phyloP scores from a whole-genome alignment of 2,329 filamentous ascomycete genomes.

The Fusarium hainanense region DNA sequence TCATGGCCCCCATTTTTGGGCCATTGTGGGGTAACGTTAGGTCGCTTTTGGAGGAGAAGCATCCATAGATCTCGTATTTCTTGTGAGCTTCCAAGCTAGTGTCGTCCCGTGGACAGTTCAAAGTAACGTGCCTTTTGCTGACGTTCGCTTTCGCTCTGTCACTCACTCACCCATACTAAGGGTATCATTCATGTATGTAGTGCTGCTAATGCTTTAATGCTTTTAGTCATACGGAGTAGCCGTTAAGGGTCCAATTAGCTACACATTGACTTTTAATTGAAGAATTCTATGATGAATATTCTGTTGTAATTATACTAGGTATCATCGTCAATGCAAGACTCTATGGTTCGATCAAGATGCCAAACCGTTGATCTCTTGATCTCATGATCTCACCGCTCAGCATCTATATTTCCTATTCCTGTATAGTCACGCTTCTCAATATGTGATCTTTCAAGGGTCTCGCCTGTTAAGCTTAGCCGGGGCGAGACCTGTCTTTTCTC shows the following conservation, averaged over 20 bases:
- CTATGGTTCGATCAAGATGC: constrained; percentile 1
- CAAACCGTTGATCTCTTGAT: neutral
- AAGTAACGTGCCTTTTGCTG: constrained; percentile 33
- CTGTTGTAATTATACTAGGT: too few relatives aligned
- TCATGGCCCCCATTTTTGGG: constrained; percentile 19
- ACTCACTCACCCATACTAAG: neutral
- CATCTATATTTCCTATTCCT: neutral
- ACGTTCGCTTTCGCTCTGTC: neutral
- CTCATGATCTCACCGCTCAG: constrained; percentile 38
- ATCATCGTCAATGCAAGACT: neutral
- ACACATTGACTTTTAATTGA: neutral
- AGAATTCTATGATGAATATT: neutral
- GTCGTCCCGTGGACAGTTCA: constrained; percentile 9
- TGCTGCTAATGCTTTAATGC: neutral
- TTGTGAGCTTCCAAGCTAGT: constrained; percentile 20
- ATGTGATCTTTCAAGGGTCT: constrained; percentile 17
- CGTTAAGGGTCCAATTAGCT: neutral
- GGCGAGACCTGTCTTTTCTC: constrained; percentile 23
- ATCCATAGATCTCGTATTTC: constrained; percentile 37
- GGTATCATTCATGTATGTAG: neutral
- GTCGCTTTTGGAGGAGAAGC: constrained; percentile 16
- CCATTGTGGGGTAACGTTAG: constrained; percentile 37
- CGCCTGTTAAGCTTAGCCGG: constrained; percentile 14
- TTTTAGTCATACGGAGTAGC: constrained; percentile 14
- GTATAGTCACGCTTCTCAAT: neutral